A percentile compares a stretch with the other conserved stretches of the same genome.
These are phyloP conservation scores for Puccinia hordei DNA, from an alignment of 1,284 basidiomycete species.

Conservation along the genomic window DNA sequence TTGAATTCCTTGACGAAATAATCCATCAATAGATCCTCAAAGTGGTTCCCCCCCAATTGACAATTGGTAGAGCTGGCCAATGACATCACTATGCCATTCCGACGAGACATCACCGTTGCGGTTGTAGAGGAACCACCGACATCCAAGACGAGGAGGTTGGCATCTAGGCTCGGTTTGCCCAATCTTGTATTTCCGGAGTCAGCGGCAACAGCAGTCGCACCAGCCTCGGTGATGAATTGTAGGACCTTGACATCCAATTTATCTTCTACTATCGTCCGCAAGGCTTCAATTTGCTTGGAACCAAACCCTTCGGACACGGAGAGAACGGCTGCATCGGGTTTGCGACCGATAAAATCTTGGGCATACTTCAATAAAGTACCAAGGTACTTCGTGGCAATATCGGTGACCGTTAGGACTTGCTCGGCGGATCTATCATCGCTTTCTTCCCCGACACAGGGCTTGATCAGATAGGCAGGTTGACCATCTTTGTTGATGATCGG, in stretches of 20 bases:
- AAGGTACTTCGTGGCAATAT: conserved; percentile 75
- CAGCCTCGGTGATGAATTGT: conserved; percentile 78
- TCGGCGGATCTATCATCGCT: conserved; percentile 55
- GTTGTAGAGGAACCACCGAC: conserved; percentile 66
- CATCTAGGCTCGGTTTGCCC: conserved; percentile 32
- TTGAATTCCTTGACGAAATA: conserved; percentile 96
- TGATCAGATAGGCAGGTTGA: conserved; percentile 69
- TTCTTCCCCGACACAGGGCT: conserved; percentile 61
- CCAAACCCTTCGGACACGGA: conserved; percentile 67
- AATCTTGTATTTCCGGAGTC: conserved; percentile 58
- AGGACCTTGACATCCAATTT: conserved; percentile 78
- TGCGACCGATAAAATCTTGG: conserved; percentile 83
- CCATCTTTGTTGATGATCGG: conserved; percentile 73
- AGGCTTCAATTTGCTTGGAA: conserved; percentile 58
- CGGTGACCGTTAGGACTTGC: conserved; percentile 56
- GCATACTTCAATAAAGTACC: conserved; percentile 81
- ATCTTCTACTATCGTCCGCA: conserved; percentile 60
- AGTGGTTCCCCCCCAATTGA: conserved; percentile 66
- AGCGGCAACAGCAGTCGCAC: conserved; percentile 69
- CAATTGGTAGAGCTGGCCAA: conserved; percentile 63
- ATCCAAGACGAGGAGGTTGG: conserved; percentile 65
- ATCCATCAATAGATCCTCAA: conserved; percentile 81
- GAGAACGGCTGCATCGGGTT: conserved; percentile 79
- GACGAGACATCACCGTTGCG: conserved; percentile 63
- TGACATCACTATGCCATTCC: conserved; percentile 65